phyloP scores from a whole-genome alignment of 1,284 basidiomycete genomes.

The Marasmius fiardii region DNA sequence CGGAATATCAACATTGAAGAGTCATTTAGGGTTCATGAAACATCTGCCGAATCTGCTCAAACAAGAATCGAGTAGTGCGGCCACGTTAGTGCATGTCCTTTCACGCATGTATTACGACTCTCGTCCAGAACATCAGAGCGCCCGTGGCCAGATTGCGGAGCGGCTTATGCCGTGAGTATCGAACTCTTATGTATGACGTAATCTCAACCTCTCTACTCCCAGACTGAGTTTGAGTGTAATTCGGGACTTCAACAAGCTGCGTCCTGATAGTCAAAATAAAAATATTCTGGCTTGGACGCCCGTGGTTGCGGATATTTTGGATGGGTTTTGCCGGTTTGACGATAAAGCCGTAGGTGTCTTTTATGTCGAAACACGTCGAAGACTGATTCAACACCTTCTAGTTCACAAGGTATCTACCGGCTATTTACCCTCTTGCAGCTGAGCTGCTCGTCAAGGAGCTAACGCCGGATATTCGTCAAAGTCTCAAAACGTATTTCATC shows the following conservation, averaged over 20 bases:
- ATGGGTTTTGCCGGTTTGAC: constrained; percentile 88
- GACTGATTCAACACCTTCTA: constrained; percentile 28
- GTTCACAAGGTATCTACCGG: constrained; percentile 83
- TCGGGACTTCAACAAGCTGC: constrained; percentile 88
- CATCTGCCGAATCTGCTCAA: constrained; percentile 97
- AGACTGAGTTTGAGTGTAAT: constrained; percentile 91
- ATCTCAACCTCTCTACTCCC: constrained; percentile 7
- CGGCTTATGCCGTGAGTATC: constrained; percentile 83
- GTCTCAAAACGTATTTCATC: constrained; percentile 74
- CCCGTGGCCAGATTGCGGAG: constrained; percentile 82
- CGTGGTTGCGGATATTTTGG: constrained; percentile 90
- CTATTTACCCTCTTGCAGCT: constrained; percentile 84
- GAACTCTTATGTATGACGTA: constrained; percentile 1
- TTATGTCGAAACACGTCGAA: background rate
- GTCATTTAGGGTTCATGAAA: constrained; percentile 92
- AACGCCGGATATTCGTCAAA: constrained; percentile 75
- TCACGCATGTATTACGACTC: constrained; percentile 93
- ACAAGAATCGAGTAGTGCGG: constrained; percentile 96
- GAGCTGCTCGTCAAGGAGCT: constrained; percentile 81
- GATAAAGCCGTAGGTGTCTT: constrained; percentile 75
- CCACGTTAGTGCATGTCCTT: constrained; percentile 91
- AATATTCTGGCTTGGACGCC: constrained; percentile 98
- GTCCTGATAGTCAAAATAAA: constrained; percentile 89
- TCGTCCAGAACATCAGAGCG: constrained; percentile 81
- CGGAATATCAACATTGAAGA: constrained; percentile 1